These are phyloP conservation scores for Venturia oleaginea DNA, from an alignment of 2,329 filamentous ascomycete species.

Conservation along the genomic window DNA sequence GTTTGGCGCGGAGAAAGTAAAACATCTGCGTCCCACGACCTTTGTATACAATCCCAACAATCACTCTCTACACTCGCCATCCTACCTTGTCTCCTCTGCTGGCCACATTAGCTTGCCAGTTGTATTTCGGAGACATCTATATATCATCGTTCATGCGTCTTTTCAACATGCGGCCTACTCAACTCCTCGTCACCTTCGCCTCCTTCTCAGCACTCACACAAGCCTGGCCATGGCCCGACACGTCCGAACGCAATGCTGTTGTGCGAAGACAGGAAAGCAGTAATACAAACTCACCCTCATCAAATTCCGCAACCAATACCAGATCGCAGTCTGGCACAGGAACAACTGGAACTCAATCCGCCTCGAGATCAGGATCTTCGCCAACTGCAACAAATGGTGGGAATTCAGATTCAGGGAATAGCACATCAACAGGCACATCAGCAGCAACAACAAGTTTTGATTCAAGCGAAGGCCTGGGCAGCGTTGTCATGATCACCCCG, in stretches of 20 bases:
- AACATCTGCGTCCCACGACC: neutral
- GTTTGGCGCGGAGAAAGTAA: conserved; percentile 1
- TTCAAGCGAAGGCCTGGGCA: conserved; percentile 46
- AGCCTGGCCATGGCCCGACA: conserved; percentile 26
- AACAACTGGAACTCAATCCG: conserved; percentile 4
- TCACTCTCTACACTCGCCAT: neutral
- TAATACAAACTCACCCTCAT: neutral
- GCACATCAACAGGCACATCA: neutral
- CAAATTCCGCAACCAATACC: neutral
- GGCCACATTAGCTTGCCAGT: neutral
- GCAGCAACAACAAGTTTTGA: conserved; percentile 34
- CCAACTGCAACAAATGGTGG: neutral
- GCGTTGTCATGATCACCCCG: conserved; percentile 54
- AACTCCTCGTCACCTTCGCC: conserved; percentile 29
- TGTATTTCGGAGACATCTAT: neutral
- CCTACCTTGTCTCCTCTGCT: neutral
- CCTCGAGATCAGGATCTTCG: neutral
- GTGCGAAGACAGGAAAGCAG: neutral
- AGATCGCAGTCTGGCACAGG: neutral
- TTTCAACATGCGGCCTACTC: conserved; percentile 27
- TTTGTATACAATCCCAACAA: neutral
- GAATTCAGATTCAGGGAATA: neutral
- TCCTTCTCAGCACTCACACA: conserved; percentile 31
- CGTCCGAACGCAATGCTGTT: conserved; percentile 22
- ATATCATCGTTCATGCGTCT: neutral